Evolutionary conservation across 1,284 basidiomycete species (phyloP).

Genomic region (Naganishia sp.): DNA sequence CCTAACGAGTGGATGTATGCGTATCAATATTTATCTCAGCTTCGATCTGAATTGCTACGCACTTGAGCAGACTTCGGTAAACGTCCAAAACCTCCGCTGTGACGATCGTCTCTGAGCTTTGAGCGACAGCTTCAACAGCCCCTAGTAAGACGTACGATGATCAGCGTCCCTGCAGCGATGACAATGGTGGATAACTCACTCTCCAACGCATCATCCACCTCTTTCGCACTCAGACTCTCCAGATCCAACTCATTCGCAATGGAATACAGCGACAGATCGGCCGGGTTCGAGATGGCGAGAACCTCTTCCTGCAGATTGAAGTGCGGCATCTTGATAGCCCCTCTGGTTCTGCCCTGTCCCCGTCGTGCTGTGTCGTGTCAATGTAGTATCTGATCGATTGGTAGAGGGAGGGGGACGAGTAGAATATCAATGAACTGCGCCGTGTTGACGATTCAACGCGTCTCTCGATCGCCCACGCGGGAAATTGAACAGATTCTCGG

Average conservation of each 20-base stretch:
- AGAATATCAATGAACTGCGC: slow-evolving; percentile 11
- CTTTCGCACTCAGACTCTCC: slow-evolving; percentile 55
- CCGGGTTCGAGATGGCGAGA: slow-evolving; percentile 56
- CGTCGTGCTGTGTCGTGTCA: neutral
- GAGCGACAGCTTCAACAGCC: slow-evolving; percentile 73
- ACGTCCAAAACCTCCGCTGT: slow-evolving; percentile 69
- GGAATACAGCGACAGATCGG: slow-evolving; percentile 62
- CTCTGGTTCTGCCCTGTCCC: neutral
- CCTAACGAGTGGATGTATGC: neutral
- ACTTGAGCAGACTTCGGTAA: slow-evolving; percentile 73
- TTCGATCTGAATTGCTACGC: slow-evolving; percentile 15
- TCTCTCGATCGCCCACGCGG: neutral
- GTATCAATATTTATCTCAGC: neutral
- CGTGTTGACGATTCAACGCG: slow-evolving; percentile 10
- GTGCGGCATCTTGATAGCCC: slow-evolving; percentile 41
- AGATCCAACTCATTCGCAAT: slow-evolving; percentile 69
- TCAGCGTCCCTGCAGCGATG: slow-evolving; percentile 22
- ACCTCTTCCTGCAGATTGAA: slow-evolving; percentile 78
- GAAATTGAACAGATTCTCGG: neutral
- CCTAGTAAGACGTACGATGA: slow-evolving; percentile 41
- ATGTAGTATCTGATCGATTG: too few relatives aligned
- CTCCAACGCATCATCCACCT: slow-evolving; percentile 59
- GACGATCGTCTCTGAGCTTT: slow-evolving; percentile 67
- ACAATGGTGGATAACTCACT: slow-evolving; percentile 47
- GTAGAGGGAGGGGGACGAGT: neutral